Evolutionary conservation across 2,329 filamentous ascomycete genomes (phyloP).

Genomic region (Colletotrichum musae): DNA sequence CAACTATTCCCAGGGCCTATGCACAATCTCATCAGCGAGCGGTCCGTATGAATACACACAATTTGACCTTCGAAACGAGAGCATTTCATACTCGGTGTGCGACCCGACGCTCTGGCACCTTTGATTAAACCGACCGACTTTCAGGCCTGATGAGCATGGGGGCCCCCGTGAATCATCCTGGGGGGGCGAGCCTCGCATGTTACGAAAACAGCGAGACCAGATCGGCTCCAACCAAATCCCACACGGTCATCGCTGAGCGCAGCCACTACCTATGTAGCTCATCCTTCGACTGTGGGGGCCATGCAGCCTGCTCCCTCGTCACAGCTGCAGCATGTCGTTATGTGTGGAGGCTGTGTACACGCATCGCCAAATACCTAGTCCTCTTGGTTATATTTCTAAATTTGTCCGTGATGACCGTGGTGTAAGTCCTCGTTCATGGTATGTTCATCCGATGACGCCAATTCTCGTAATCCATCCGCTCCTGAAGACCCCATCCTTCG

Average conservation of each 20-base stretch:
- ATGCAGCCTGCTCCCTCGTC: conserved; percentile 2
- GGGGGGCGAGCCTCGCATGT: not conserved
- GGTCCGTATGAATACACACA: too few species aligned
- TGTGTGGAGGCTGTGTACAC: conserved; percentile 10
- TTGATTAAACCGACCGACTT: not conserved
- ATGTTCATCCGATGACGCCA: conserved; percentile 7
- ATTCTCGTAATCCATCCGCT: too few species aligned
- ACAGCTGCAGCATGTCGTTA: not conserved
- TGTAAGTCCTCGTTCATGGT: not conserved
- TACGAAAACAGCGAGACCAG: not conserved
- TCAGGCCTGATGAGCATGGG: not conserved
- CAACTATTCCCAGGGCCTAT: too few species aligned
- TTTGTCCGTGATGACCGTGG: conserved; percentile 4
- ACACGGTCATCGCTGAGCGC: not conserved
- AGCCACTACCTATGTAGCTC: not conserved
- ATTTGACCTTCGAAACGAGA: not conserved
- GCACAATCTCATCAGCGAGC: too few species aligned
- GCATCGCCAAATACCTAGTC: not conserved
- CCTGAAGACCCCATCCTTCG: too few species aligned
- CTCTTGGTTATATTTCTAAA: conserved; percentile 5
- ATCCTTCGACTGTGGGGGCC: not conserved
- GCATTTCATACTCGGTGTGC: not conserved
- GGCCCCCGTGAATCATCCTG: not conserved
- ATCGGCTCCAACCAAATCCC: conserved; percentile 1
- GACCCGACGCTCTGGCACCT: conserved; percentile 22